These are phyloP conservation scores for Thuidium tamariscinum DNA, from an alignment of 225 moss, liverwort and hornwort genomes.

Conservation along the genomic window DNA sequence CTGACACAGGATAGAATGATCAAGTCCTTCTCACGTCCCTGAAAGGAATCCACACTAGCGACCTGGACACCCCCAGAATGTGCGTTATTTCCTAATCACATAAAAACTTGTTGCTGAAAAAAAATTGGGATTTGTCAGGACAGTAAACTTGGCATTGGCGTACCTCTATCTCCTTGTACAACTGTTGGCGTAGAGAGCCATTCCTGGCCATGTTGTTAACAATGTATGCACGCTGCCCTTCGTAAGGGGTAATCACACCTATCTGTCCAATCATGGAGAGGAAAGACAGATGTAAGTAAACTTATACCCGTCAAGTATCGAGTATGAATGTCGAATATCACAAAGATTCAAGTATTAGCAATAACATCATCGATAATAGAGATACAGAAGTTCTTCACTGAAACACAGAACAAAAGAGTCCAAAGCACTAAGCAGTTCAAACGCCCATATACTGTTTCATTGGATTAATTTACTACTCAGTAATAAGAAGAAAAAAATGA, in stretches of 20 bases:
- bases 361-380: background rate
- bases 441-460: background rate
- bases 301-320: background rate
- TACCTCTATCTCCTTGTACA: constrained; percentile 98
- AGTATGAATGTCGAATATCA: background rate
- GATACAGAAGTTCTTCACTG: background rate
- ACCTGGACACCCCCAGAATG: constrained; percentile 44
- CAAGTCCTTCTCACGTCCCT: constrained; percentile 95
- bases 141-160: background rate
- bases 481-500: background rate
- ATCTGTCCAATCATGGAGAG: constrained; percentile 39
- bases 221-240: constrained; percentile 98
- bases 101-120: background rate
- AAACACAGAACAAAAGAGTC: background rate
- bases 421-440: background rate
- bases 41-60: constrained; percentile 97
- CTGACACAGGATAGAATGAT: constrained; percentile 97
- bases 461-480: background rate
- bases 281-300: background rate
- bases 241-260: constrained; percentile 98
- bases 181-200: constrained; percentile 88
- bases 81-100: background rate
- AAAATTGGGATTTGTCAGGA: background rate
- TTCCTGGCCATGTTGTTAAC: constrained; percentile 98
- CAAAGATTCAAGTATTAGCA: background rate